phyloP scores from a whole-genome alignment of 2,329 filamentous ascomycete species.

The Alternaria gaisen region DNA sequence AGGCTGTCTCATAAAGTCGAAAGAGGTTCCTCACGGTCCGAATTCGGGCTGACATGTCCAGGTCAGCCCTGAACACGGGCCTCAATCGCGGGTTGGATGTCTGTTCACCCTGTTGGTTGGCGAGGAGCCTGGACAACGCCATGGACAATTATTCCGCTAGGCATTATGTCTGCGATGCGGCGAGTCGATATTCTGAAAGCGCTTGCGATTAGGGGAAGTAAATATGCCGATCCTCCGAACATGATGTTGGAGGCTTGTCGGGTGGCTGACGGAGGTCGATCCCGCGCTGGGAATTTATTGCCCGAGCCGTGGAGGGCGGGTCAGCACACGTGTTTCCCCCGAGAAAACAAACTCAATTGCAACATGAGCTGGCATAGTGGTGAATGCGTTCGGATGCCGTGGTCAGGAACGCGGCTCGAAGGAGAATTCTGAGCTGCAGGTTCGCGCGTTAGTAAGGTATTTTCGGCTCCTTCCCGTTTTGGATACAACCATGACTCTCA shows the following conservation, averaged over 20 bases:
- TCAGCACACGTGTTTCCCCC: not conserved
- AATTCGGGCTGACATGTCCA: slow-evolving; percentile 14
- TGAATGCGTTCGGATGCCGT: not conserved
- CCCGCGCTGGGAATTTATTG: slow-evolving; percentile 7
- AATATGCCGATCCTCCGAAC: slow-evolving; percentile 3
- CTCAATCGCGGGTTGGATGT: not conserved
- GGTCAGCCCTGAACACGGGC: slow-evolving; percentile 6
- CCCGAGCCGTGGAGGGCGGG: not conserved
- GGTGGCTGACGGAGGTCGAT: slow-evolving; percentile 8
- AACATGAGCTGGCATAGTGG: no score
- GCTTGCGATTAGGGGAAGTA: not conserved
- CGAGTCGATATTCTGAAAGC: slow-evolving; percentile 2
- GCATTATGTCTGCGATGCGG: not conserved
- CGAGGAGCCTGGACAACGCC: not conserved
- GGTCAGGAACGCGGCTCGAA: not conserved
- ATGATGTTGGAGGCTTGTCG: slow-evolving; percentile 4
- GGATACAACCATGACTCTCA: slow-evolving; percentile 11
- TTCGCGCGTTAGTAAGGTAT: not conserved
- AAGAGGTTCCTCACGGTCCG: slow-evolving; percentile 10
- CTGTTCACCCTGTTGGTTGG: not conserved
- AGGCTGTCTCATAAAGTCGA: slow-evolving; percentile 10
- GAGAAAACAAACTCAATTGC: not conserved
- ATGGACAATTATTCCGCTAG: not conserved
- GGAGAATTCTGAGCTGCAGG: not conserved
- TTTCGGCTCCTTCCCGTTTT: not conserved